Base-by-base conservation (phyloP, 495 filamentous ascomycete genomes). In the Peziza echinospora region DNA sequence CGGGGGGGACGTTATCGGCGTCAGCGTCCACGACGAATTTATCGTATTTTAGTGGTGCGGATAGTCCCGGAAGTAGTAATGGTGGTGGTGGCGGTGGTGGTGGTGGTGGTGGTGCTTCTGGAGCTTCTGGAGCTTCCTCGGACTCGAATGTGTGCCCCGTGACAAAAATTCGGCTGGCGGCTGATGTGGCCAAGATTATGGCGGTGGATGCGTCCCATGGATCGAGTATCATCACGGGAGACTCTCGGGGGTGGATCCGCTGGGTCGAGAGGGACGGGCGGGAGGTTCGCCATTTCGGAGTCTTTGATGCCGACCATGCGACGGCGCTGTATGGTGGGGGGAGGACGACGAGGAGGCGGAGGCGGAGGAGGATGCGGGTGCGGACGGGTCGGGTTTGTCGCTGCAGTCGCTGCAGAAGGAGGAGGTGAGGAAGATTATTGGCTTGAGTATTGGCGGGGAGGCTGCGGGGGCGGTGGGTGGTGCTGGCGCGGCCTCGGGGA, bases 211-310 rank as follows among this genome's bases (percentile, higher is more conserved):
- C 74, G 8, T 79, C 79, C 25, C 87, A 96, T 52, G 87, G 87
- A 1, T 78, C 82, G 13, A 71, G 82, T 2, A 71, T 96, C 34
- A 81, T 87, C 21, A 83, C 82, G 51, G 81, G 82, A 0, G 87
- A 94, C 51, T 76, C 78, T 4, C 75, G 83, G 42, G 87, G 87
- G 0, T 76, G 77, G 48, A 59, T 96, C 49, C 92, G 84, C 62
- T 94, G 87, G 86, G 71, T 89, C 21, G 87, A 96, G 62, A 70
- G 85, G 21, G 82, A 94, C 54, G 84, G 84, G 9, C 76, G 75
- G 46, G 74, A 82, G 53, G 79, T 85, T 39, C 75, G 87, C 22
- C 71, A 73, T 13, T 79, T 76, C 63, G 83, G 79, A 53, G 68
- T 80, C 59, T 84, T 80, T 41, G 68, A 70, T 23, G 66, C 71